Evolutionary conservation across 148 eudicot genomes (phyloP), one percentile per base, ranked within the genome.

Genomic region (Pouteria glomerata): DNA sequence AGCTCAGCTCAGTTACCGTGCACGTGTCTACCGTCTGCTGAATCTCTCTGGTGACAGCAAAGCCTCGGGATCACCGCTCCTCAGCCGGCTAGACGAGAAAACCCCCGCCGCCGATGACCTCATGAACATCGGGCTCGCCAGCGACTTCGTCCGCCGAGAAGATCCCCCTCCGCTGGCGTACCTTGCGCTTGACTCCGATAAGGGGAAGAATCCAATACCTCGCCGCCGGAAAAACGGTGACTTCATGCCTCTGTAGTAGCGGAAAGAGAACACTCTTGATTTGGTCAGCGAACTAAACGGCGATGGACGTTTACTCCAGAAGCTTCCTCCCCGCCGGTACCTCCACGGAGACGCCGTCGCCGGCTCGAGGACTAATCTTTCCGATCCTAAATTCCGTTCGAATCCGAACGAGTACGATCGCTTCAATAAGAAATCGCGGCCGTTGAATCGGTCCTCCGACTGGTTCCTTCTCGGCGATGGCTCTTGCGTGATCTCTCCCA

Each of bases 21-120:
- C n/a, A n/a, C 44, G 26, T 73, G 33, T 72, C 69, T 44, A 85
- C 78, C 93, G 78, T 69, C 85, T 74, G 57, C 70, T 81, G 8
- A 58, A 86, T 61, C 98, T 89, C 74, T 95, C 97, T 72, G 98
- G 98, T 7, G 98, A 95, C 0, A 95, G 75, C 81, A 95, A 77
- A 47, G 97, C 97, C 77, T 95, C 96, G 1, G 97, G 98, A 78
- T 92, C 96, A 0, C 93, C 98, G 48, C 84, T 79, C 81, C 93
- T 82, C 81, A 83, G 80, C 74, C 97, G 76, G 52, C 90, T 90
- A 57, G 96, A 83, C 5, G 93, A 83, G 57, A 76, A 85, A 47
- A 64, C 18, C 50, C 75, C 78, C 8, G 39, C 57, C 70, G 65
- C 79, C 7, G 88, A 71, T 35, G 85, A 41, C 56, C 93, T 81